Conservation (phyloP, 192 early-diverging fungal genomes). For the Ambispora gerdemannii region DNA sequence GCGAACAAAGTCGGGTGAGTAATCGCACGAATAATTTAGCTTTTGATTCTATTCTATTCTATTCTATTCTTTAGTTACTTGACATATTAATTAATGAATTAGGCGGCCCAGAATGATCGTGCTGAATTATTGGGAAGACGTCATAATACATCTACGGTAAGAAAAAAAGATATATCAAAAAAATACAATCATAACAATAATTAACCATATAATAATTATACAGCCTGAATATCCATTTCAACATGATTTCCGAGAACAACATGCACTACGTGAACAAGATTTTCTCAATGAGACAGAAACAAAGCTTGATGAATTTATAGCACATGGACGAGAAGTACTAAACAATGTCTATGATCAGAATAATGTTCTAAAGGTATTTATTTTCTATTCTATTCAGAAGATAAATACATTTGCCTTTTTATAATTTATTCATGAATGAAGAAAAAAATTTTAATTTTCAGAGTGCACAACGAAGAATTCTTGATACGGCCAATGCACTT, state of each 20-base stretch:
- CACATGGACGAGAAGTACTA: conserved; percentile 47
- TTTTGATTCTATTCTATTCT: neutral
- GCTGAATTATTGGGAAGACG: conserved; percentile 46
- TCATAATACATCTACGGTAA: conserved; percentile 34
- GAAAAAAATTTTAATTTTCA: too few species aligned
- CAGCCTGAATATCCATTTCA: conserved; percentile 49
- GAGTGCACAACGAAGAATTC: conserved; percentile 54
- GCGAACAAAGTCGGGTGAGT: conserved; percentile 38
- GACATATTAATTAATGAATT: conserved; percentile 34
- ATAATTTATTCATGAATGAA: too few species aligned
- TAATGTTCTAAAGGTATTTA: conserved; percentile 55
- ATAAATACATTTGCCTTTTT: too few species aligned
- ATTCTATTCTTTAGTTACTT: neutral
- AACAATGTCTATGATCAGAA: conserved; percentile 57
- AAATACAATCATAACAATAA: too few species aligned
- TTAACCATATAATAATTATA: too few species aligned
- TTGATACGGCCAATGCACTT: conserved; percentile 57
- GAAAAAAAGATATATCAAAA: too few species aligned
- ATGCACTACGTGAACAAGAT: conserved; percentile 43
- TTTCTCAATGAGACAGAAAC: conserved; percentile 49
- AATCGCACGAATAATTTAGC: neutral
- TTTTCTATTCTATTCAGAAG: too few species aligned
- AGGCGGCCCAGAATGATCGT: conserved; percentile 41
- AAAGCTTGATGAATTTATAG: conserved; percentile 53
- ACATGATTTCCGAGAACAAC: conserved; percentile 31